A percentile compares a stretch with the other conserved stretches of the same genome.
These are phyloP conservation scores for Thielaviopsis ethacetica DNA, from an alignment of 2,329 filamentous ascomycete species.

Conservation along the genomic window DNA sequence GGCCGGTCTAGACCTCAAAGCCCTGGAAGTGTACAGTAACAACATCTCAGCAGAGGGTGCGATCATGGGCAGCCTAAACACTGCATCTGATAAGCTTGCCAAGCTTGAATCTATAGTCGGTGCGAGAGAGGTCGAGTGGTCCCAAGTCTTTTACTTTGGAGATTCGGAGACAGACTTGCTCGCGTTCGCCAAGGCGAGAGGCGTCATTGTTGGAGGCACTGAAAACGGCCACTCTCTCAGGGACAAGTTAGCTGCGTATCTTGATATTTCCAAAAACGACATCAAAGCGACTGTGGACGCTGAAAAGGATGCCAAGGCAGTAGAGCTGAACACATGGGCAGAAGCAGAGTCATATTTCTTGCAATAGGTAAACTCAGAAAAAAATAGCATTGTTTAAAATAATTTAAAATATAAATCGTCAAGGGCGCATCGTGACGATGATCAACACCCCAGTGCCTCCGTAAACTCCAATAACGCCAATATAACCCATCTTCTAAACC, in stretches of 20 bases:
- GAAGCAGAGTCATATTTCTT: not conserved
- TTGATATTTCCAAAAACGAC: not conserved
- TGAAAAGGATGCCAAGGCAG: not conserved
- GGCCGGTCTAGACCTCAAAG: not conserved
- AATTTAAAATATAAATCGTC: not conserved
- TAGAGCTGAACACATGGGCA: not conserved
- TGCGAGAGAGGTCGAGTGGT: slow-evolving; percentile 11
- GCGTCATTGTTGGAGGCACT: slow-evolving; percentile 29
- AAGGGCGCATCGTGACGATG: not conserved
- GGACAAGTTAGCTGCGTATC: slow-evolving; percentile 1
- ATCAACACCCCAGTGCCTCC: not conserved
- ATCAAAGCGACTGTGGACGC: not conserved
- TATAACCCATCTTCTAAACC: not conserved
- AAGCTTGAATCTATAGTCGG: slow-evolving; percentile 21
- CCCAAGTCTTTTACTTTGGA: slow-evolving; percentile 34
- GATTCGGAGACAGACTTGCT: slow-evolving; percentile 41
- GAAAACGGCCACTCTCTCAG: slow-evolving; percentile 15
- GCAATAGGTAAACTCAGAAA: not conserved
- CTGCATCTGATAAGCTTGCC: slow-evolving; percentile 30
- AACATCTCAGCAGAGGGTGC: slow-evolving; percentile 22
- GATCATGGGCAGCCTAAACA: slow-evolving; percentile 25
- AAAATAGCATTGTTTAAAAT: not conserved
- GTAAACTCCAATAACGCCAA: not conserved
- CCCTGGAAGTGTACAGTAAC: slow-evolving; percentile 27
- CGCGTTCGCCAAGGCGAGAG: slow-evolving; percentile 29